Conservation (phyloP, 2,329 filamentous ascomycete species). For the Cryphonectria japonica region DNA sequence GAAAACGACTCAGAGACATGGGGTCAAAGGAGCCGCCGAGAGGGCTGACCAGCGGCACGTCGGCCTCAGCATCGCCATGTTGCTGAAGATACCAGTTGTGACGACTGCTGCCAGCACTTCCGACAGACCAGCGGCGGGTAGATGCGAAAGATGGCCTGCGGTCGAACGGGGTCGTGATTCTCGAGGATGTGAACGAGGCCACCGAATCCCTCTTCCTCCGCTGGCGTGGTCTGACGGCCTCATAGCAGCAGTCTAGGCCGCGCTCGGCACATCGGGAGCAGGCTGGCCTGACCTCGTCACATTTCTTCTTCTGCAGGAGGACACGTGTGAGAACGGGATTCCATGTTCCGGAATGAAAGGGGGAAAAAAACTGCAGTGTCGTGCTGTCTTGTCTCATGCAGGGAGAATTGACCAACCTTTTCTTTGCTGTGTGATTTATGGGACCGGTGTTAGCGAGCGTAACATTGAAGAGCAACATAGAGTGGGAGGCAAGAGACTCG, state of each 20-base stretch:
- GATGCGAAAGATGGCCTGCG: constrained; percentile 36
- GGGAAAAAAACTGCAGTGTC: neutral
- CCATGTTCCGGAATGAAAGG: neutral
- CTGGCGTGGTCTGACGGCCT: constrained; percentile 49
- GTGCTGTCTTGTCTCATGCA: neutral
- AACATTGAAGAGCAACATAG: constrained; percentile 15
- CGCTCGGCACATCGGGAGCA: constrained; percentile 57
- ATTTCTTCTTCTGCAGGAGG: constrained; percentile 58
- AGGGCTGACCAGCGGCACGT: constrained; percentile 27
- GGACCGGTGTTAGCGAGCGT: constrained; percentile 26
- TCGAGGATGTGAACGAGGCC: constrained; percentile 31
- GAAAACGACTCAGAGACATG: constrained; percentile 11
- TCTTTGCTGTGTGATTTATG: constrained; percentile 48
- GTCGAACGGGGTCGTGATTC: constrained; percentile 19
- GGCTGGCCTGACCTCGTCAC: constrained; percentile 55
- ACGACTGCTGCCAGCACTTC: constrained; percentile 22
- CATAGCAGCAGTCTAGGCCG: constrained; percentile 54
- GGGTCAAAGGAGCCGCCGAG: constrained; percentile 27
- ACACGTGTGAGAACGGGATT: constrained; percentile 3
- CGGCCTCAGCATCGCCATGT: constrained; percentile 11
- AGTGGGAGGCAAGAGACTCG: neutral
- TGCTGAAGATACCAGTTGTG: constrained; percentile 25
- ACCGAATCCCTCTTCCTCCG: constrained; percentile 44
- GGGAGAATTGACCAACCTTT: constrained; percentile 47
- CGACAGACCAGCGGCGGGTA: constrained; percentile 29